phyloP scores from a whole-genome alignment of 2,329 filamentous ascomycete genomes.

The Fusarium paranaense region DNA sequence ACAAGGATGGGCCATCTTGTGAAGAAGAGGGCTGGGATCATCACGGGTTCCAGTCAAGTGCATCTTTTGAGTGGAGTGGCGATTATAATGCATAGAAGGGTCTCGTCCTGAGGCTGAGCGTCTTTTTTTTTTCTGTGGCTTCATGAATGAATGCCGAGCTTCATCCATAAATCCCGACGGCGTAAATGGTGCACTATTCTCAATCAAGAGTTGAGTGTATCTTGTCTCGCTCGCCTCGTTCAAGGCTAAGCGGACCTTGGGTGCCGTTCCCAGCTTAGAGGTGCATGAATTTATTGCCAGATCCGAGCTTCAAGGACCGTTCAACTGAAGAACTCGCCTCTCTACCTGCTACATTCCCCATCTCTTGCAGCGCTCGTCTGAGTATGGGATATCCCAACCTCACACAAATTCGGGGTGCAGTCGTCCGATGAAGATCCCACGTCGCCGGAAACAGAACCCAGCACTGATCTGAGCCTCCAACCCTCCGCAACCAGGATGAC shows the following conservation, averaged over 20 bases:
- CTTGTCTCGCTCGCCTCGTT: neutral
- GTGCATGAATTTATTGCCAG: neutral
- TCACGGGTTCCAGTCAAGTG: conserved; percentile 16
- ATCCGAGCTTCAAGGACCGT: neutral
- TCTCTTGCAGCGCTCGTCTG: neutral
- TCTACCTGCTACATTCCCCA: neutral
- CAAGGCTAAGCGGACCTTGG: neutral
- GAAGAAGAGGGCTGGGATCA: conserved; percentile 8
- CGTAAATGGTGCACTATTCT: neutral
- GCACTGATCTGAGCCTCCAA: neutral
- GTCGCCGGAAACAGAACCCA: neutral
- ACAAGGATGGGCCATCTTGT: conserved; percentile 18
- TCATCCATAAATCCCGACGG: neutral
- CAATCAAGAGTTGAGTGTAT: neutral
- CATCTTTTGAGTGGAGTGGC: conserved; percentile 17
- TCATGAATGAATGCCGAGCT: conserved; percentile 19
- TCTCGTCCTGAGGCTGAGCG: neutral
- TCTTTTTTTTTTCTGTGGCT: neutral
- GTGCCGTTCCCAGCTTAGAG: neutral
- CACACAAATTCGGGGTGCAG: neutral
- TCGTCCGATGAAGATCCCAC: neutral
- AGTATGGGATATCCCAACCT: neutral
- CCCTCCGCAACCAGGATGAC: neutral
- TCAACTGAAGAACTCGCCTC: neutral
- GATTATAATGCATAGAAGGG: conserved; percentile 15